These are phyloP conservation scores for Malus sylvestris DNA, from an alignment of 306 rosid species.

Conservation along the genomic window DNA sequence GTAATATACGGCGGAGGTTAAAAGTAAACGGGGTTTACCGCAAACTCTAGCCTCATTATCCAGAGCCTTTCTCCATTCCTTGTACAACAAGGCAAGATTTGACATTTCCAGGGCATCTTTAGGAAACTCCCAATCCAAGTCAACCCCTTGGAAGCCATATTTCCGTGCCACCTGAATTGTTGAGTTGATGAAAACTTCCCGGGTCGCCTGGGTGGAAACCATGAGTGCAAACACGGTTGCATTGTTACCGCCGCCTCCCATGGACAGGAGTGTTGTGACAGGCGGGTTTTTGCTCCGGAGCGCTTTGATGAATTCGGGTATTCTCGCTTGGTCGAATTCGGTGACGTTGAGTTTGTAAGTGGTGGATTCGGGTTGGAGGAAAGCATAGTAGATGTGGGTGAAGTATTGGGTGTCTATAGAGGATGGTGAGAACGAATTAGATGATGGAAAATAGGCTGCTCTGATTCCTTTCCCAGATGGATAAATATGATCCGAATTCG, in stretches of 20 bases:
- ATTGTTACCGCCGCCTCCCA: constrained; percentile 64
- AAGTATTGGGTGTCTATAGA: constrained; percentile 46
- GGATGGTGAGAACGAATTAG: constrained; percentile 31
- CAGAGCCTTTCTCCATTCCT: constrained; percentile 51
- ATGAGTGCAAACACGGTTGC: constrained; percentile 43
- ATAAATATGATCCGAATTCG: not conserved
- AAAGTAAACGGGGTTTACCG: constrained; percentile 34
- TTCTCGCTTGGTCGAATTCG: constrained; percentile 13
- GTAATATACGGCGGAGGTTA: constrained; percentile 59
- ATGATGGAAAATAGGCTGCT: constrained; percentile 76
- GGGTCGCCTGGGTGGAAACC: constrained; percentile 21
- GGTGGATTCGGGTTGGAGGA: constrained; percentile 35
- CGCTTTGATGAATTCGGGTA: constrained; percentile 35
- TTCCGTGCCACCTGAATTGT: constrained; percentile 47
- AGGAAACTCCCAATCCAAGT: constrained; percentile 87
- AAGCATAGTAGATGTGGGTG: constrained; percentile 72
- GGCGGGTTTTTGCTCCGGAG: constrained; percentile 32
- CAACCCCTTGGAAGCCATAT: constrained; percentile 64
- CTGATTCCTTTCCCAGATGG: constrained; percentile 19
- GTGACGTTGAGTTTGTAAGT: constrained; percentile 37
- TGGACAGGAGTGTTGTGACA: constrained; percentile 50
- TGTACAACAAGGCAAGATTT: constrained; percentile 42
- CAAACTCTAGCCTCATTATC: constrained; percentile 12
- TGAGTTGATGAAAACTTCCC: constrained; percentile 52
- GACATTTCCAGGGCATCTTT: constrained; percentile 40